These are phyloP conservation scores for Ganoderma multipileum DNA, from an alignment of 1,284 basidiomycete genomes.

Conservation along the genomic window DNA sequence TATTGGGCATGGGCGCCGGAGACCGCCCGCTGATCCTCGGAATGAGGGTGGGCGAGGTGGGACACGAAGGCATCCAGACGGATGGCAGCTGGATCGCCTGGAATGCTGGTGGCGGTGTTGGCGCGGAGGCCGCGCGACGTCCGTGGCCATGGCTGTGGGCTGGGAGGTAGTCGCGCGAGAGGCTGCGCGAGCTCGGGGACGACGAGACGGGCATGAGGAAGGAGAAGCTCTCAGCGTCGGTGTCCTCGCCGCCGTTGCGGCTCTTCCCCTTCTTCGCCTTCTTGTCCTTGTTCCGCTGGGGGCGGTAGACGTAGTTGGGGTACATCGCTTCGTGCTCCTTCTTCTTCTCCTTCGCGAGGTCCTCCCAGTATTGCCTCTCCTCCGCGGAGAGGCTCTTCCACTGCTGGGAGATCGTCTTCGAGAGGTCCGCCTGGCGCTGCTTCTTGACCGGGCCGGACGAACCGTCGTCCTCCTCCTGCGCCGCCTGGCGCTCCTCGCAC, in stretches of 20 bases:
- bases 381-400: conserved; percentile 69
- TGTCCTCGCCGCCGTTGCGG: conserved; percentile 52
- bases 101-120: conserved; percentile 44
- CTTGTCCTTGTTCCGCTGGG: conserved; percentile 68
- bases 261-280: conserved; percentile 53
- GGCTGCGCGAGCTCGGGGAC: conserved; percentile 37
- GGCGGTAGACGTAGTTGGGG: conserved; percentile 79
- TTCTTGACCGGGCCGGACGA: conserved; percentile 52
- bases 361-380: conserved; percentile 70
- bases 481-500: conserved; percentile 70
- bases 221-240: conserved; percentile 56
- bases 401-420: conserved; percentile 79
- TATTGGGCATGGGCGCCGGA: conserved; percentile 50
- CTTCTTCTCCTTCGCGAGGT: conserved; percentile 63
- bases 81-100: conserved; percentile 71
- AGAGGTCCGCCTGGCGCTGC: conserved; percentile 66
- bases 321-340: conserved; percentile 68
- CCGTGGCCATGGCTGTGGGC: conserved; percentile 29
- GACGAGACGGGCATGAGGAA: conserved; percentile 59
- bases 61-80: conserved; percentile 71
- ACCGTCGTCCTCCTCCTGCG: conserved; percentile 45
- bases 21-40: conserved; percentile 65
- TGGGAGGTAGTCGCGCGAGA: conserved; percentile 34
- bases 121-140: conserved; percentile 43
- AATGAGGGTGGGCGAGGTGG: conserved; percentile 63